These are phyloP conservation scores for Polytrichum commune DNA, from an alignment of 225 moss, liverwort and hornwort genomes.

Conservation along the genomic window DNA sequence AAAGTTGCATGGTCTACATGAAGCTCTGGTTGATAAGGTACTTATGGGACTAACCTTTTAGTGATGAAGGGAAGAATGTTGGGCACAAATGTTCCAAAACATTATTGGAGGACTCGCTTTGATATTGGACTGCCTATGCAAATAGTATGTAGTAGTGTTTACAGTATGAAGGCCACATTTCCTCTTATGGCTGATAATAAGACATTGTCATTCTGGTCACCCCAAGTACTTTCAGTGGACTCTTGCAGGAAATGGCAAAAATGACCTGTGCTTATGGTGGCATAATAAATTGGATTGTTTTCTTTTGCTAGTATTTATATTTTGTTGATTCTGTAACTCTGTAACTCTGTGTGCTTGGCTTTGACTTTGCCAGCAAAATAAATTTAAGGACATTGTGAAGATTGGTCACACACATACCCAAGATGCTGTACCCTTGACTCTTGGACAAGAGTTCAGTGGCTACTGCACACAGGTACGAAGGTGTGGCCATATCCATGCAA, in stretches of 20 bases:
- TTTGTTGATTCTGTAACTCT: not conserved
- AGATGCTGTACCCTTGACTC: slow-evolving; percentile 90
- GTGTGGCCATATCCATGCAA: not conserved
- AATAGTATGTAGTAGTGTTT: no score
- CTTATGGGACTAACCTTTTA: no score
- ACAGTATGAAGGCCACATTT: not conserved
- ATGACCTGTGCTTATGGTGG: no score
- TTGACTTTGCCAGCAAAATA: slow-evolving; percentile 57
- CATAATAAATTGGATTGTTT: no score
- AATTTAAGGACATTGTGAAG: slow-evolving; percentile 85
- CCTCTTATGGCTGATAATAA: not conserved
- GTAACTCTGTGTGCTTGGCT: not conserved
- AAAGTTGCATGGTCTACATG: slow-evolving; percentile 68
- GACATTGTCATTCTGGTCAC: no score
- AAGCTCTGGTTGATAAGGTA: slow-evolving; percentile 78
- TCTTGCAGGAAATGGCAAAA: no score
- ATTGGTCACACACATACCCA: slow-evolving; percentile 97
- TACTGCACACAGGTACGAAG: slow-evolving; percentile 80
- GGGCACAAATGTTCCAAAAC: no score
- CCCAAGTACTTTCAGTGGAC: no score
- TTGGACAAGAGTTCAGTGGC: slow-evolving; percentile 92
- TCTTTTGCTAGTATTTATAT: no score
- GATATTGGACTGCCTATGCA: no score
- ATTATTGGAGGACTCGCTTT: no score
- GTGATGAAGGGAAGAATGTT: no score